Conservation (phyloP, 2,329 filamentous ascomycete genomes). For the Aspergillus quadrilineatus region DNA sequence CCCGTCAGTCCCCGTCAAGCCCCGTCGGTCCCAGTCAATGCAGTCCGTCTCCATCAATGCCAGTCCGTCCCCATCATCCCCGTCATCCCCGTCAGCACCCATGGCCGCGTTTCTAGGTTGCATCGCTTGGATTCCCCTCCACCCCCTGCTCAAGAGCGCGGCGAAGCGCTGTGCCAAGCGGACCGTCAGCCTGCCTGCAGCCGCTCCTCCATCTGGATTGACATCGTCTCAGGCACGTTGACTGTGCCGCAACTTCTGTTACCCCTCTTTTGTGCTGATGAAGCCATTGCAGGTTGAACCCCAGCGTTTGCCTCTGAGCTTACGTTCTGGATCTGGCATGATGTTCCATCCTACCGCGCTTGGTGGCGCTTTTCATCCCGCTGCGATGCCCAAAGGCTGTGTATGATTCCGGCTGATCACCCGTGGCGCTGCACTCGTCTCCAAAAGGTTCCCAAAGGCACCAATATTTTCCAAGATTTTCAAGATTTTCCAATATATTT, state of each 20-base stretch:
- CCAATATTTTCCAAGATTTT: no score
- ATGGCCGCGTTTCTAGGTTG: constrained; percentile 1
- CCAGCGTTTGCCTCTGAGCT: neutral
- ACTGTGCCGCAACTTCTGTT: constrained; percentile 16
- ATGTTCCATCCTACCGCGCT: constrained; percentile 11
- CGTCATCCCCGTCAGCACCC: neutral
- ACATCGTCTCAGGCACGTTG: constrained; percentile 13
- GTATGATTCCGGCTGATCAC: constrained; percentile 1
- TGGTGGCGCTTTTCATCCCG: constrained; percentile 18
- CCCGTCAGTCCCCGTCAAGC: no score
- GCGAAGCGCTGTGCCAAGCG: constrained; percentile 37
- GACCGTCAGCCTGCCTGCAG: constrained; percentile 21
- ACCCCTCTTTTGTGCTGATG: constrained; percentile 6
- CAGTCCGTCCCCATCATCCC: no score
- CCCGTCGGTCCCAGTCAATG: no score
- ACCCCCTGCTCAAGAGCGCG: constrained; percentile 11
- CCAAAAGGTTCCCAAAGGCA: neutral
- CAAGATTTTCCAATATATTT: no score
- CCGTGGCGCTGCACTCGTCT: constrained; percentile 9
- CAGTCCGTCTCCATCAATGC: no score
- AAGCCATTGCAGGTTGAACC: neutral
- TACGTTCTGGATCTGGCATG: constrained; percentile 2
- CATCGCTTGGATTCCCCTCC: constrained; percentile 1
- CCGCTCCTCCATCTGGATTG: constrained; percentile 2
- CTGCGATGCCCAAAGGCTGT: constrained; percentile 15